Evolutionary conservation across 2,329 filamentous ascomycete genomes (phyloP).

Genomic region (Plectosphaerella sp.): DNA sequence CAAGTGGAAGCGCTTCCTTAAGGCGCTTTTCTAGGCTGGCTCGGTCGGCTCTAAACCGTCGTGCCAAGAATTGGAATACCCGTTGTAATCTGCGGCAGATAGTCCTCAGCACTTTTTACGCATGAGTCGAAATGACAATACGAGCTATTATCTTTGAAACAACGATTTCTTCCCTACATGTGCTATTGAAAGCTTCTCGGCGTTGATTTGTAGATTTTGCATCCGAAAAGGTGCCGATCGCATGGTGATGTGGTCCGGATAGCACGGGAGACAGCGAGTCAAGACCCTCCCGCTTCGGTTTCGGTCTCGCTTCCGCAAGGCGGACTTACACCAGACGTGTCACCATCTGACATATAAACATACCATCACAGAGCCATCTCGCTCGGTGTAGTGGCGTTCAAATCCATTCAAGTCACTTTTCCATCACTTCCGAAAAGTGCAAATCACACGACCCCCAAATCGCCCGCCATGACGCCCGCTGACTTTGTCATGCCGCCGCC

Average conservation of each 20-base stretch:
- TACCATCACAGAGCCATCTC: background rate
- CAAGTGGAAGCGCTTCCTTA: conserved; percentile 8
- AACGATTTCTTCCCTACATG: too few relatives aligned
- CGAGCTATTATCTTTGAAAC: too few relatives aligned
- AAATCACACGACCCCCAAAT: background rate
- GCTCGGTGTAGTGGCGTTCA: background rate
- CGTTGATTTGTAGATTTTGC: too few relatives aligned
- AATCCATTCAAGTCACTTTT: background rate
- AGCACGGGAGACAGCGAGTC: too few relatives aligned
- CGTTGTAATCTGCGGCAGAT: too few relatives aligned
- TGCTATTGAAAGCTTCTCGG: too few relatives aligned
- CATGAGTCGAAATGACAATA: too few relatives aligned
- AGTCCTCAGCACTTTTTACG: too few relatives aligned
- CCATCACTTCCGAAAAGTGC: background rate
- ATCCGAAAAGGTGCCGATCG: too few relatives aligned
- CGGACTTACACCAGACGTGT: background rate
- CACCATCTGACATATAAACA: background rate
- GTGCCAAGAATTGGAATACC: background rate
- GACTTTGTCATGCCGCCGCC: background rate
- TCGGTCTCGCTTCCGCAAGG: background rate
- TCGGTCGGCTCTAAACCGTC: background rate
- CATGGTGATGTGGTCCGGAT: too few relatives aligned
- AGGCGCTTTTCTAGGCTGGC: conserved; percentile 6
- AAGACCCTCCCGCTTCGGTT: background rate
- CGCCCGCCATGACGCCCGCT: background rate